These are phyloP conservation scores for Aspergillus glaucus DNA, from an alignment of 2,329 filamentous ascomycete species.

Conservation along the genomic window DNA sequence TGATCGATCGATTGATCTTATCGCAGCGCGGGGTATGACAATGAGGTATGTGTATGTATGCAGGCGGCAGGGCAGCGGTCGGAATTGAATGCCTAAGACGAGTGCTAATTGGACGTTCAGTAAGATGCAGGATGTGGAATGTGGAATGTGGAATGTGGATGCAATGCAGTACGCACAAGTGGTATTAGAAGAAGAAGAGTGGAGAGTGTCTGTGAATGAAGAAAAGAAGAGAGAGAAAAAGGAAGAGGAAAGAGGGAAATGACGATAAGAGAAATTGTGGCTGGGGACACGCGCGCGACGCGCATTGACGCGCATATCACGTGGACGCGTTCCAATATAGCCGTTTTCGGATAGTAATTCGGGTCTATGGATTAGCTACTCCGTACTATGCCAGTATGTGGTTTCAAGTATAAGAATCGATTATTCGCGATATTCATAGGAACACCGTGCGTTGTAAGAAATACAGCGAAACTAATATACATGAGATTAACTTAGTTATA, in stretches of 20 bases:
- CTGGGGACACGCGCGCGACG: conserved; percentile 17
- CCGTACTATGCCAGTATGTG: not conserved
- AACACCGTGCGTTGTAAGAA: no score
- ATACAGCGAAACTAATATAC: not conserved
- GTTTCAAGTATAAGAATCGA: no score
- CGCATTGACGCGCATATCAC: conserved; percentile 14
- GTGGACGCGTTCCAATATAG: not conserved
- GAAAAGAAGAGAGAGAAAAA: not conserved
- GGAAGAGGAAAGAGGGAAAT: conserved; percentile 3
- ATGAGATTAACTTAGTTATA: not conserved
- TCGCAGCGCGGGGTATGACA: no score
- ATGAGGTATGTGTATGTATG: no score
- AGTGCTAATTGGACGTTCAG: no score
- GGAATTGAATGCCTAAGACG: no score
- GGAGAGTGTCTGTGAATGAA: no score
- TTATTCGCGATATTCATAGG: no score
- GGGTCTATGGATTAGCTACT: not conserved
- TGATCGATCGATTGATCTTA: no score
- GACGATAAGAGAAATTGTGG: conserved; percentile 5
- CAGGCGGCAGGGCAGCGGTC: no score
- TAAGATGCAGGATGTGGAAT: no score
- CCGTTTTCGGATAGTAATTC: not conserved
- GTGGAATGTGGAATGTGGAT: no score
- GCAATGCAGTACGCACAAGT: not conserved
- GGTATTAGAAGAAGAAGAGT: not conserved